These are phyloP conservation scores for Eurotiales sp. DNA, from an alignment of 2,329 filamentous ascomycete species.

Conservation along the genomic window DNA sequence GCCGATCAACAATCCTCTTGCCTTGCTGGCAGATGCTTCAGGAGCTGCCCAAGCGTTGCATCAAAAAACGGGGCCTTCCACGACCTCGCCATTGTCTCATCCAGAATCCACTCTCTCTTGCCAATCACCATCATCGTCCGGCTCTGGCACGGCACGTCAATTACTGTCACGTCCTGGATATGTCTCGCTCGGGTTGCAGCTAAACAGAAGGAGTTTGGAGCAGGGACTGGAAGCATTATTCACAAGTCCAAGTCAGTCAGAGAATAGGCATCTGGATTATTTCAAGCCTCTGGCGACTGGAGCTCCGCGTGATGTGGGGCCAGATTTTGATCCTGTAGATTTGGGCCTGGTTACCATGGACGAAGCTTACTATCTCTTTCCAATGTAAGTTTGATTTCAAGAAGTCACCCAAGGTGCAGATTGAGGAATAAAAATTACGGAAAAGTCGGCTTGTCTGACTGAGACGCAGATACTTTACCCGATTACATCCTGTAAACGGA, in stretches of 20 bases:
- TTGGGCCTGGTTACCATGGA: constrained; percentile 28
- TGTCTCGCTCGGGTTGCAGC: constrained; percentile 23
- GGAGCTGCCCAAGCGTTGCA: constrained; percentile 19
- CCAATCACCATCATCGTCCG: background rate
- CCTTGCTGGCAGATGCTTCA: constrained; percentile 25
- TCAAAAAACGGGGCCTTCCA: background rate
- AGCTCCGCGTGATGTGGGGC: constrained; percentile 22
- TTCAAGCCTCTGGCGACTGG: constrained; percentile 17
- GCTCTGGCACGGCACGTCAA: constrained; percentile 8
- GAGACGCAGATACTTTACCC: constrained; percentile 24
- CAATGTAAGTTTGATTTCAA: constrained; percentile 20
- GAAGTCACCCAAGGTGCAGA: no score
- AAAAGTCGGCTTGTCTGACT: no score
- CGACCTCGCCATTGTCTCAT: background rate
- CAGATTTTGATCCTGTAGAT: constrained; percentile 28
- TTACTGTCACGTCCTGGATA: constrained; percentile 21
- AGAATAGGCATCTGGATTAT: constrained; percentile 20
- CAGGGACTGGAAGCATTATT: constrained; percentile 21
- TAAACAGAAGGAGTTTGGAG: constrained; percentile 20
- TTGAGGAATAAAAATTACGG: no score
- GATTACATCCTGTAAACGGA: constrained; percentile 27
- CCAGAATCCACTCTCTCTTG: background rate
- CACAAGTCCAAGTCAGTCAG: background rate
- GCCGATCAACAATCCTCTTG: constrained; percentile 27
- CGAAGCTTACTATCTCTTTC: constrained; percentile 24